Conservation (phyloP, 1,284 basidiomycete species). For the Ustilago vetiveriae region DNA sequence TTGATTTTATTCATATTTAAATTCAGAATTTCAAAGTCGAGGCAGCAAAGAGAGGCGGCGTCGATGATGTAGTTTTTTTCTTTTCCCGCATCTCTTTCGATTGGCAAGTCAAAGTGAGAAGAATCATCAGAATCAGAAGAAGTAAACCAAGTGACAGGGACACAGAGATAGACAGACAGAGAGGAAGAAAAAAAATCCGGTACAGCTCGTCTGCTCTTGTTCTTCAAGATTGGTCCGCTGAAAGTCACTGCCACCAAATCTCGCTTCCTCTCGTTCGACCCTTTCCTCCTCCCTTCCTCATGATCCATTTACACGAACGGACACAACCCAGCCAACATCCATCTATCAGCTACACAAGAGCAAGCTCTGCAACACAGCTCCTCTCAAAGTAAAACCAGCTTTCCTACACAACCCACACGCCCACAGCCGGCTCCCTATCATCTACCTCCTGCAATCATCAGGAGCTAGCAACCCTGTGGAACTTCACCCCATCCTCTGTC, state of each 20-base stretch:
- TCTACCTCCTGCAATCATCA: constrained; percentile 33
- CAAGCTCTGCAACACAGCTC: too few relatives aligned
- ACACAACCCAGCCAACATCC: background rate
- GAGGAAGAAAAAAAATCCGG: constrained; percentile 6
- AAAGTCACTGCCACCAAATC: too few relatives aligned
- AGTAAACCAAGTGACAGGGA: too few relatives aligned
- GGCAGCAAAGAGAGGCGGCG: too few relatives aligned
- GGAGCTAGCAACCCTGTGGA: constrained; percentile 52
- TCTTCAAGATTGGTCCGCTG: background rate
- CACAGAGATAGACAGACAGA: background rate
- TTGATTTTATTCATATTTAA: too few relatives aligned
- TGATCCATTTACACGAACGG: too few relatives aligned
- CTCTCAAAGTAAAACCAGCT: background rate
- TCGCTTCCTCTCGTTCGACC: background rate
- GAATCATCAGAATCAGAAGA: too few relatives aligned
- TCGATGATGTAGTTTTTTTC: too few relatives aligned
- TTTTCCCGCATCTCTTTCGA: too few relatives aligned
- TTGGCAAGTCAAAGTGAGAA: too few relatives aligned
- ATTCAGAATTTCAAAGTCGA: too few relatives aligned
- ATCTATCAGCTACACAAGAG: too few relatives aligned
- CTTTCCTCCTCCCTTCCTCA: background rate
- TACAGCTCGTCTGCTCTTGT: constrained; percentile 10
- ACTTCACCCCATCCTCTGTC: constrained; percentile 34
- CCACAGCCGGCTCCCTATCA: constrained; percentile 35
- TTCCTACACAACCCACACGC: constrained; percentile 5